phyloP scores from a whole-genome alignment of 768 basidiomycete genomes.

The Boletus sp. region DNA sequence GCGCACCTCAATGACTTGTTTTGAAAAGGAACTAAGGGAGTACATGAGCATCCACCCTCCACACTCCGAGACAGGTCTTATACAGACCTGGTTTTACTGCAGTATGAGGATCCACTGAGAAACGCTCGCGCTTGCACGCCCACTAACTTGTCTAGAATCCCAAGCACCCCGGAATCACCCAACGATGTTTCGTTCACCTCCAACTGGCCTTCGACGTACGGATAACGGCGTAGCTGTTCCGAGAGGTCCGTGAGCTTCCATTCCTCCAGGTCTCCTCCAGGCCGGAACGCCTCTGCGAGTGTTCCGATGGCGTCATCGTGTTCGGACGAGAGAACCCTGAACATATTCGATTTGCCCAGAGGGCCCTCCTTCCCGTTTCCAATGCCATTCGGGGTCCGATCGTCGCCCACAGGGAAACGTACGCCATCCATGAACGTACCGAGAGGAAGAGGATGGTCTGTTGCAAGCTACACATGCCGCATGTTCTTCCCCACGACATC shows the following conservation, averaged over 20 bases:
- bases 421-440: background rate
- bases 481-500: conserved; percentile 30
- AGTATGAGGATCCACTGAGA: conserved; percentile 45
- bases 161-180: conserved; percentile 48
- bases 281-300: conserved; percentile 42
- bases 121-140: conserved; percentile 48
- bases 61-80: background rate
- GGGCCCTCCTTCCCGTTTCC: background rate
- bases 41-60: background rate
- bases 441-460: conserved; percentile 43
- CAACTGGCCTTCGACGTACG: conserved; percentile 21
- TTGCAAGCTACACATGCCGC: conserved; percentile 51
- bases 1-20: conserved; percentile 47
- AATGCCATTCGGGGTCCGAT: background rate
- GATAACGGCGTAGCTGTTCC: conserved; percentile 31
- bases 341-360: conserved; percentile 44
- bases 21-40: conserved; percentile 47
- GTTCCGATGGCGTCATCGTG: conserved; percentile 46
- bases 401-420: conserved; percentile 17
- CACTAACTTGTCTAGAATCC: conserved; percentile 57
- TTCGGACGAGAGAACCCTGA: conserved; percentile 38
- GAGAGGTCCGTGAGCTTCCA: conserved; percentile 45
- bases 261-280: conserved; percentile 36
- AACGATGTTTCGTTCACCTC: conserved; percentile 31
- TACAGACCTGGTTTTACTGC: conserved; percentile 46